Evolutionary conservation across 2,329 filamentous ascomycete species (phyloP).

Genomic region (Monosporascus sp.): DNA sequence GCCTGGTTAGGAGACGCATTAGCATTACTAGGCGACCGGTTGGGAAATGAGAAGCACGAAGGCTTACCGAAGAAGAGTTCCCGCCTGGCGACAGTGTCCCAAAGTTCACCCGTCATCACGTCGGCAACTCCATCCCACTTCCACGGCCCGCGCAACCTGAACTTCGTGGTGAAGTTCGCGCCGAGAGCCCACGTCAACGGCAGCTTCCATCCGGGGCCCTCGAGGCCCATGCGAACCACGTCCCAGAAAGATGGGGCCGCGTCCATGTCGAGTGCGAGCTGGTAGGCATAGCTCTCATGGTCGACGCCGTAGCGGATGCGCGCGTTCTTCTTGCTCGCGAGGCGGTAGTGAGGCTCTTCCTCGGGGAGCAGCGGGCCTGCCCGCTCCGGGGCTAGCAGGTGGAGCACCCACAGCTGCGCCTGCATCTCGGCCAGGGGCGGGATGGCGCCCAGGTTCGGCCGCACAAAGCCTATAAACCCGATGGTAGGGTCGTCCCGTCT

Average conservation of each 20-base stretch:
- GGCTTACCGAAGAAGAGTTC: conserved; percentile 16
- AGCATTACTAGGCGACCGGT: too few species aligned
- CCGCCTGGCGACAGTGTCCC: conserved; percentile 17
- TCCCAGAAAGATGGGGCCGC: conserved; percentile 37
- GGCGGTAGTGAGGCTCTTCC: conserved; percentile 35
- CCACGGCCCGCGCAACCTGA: conserved; percentile 41
- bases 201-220: conserved; percentile 25
- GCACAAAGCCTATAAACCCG: conserved; percentile 43
- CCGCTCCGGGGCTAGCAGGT: conserved; percentile 23
- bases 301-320: conserved; percentile 34
- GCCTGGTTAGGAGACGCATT: neutral
- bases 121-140: conserved; percentile 29
- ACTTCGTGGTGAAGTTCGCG: conserved; percentile 45
- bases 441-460: conserved; percentile 39
- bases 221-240: conserved; percentile 26
- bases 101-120: conserved; percentile 40
- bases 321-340: conserved; percentile 30
- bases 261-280: conserved; percentile 43
- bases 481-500: conserved; percentile 31
- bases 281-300: conserved; percentile 45
- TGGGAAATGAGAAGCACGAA: too few species aligned
- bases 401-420: conserved; percentile 41
- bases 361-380: conserved; percentile 1
- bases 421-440: conserved; percentile 45
- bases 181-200: conserved; percentile 42